phyloP scores from a whole-genome alignment of 352 stramenopile species.

The Globisporangium cederbergense region DNA sequence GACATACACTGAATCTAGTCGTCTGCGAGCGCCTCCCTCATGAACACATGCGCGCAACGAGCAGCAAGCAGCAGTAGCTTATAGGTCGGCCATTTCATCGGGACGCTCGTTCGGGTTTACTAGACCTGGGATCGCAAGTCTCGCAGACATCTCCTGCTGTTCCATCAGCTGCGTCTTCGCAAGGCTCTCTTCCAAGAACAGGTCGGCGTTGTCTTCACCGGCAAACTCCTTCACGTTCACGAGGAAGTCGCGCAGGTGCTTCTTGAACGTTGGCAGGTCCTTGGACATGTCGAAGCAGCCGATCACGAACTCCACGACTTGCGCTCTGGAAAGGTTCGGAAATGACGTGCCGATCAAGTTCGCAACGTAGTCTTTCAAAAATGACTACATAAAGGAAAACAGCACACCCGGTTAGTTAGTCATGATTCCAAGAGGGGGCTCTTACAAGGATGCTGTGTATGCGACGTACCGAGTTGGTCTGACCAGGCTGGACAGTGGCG shows the following conservation, averaged over 20 bases:
- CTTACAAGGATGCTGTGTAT: neutral
- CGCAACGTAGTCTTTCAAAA: constrained; percentile 96
- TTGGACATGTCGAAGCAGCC: constrained; percentile 98
- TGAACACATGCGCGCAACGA: constrained; percentile 2
- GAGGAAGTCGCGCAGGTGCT: constrained; percentile 98
- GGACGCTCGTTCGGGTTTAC: constrained; percentile 90
- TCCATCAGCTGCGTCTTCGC: constrained; percentile 84
- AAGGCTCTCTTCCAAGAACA: constrained; percentile 96
- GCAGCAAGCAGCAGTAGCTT: constrained; percentile 16
- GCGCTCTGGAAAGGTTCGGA: constrained; percentile 91
- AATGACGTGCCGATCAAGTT: constrained; percentile 97
- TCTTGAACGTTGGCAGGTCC: constrained; percentile 98
- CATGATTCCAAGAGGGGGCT: neutral
- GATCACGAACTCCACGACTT: constrained; percentile 96
- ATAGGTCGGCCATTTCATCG: constrained; percentile 88
- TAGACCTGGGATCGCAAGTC: constrained; percentile 87
- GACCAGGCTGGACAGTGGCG: constrained; percentile 52
- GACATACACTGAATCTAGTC: constrained; percentile 4
- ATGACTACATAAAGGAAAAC: constrained; percentile 41
- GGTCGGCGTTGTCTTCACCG: constrained; percentile 95
- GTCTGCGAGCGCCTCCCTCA: neutral
- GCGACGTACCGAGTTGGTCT: constrained; percentile 74
- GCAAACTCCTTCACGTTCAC: constrained; percentile 99
- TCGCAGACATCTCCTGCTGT: constrained; percentile 76
- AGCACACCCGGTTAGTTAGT: neutral